Conservation (phyloP, 2,329 filamentous ascomycete genomes). For the Graphiopsis chlorocephala region DNA sequence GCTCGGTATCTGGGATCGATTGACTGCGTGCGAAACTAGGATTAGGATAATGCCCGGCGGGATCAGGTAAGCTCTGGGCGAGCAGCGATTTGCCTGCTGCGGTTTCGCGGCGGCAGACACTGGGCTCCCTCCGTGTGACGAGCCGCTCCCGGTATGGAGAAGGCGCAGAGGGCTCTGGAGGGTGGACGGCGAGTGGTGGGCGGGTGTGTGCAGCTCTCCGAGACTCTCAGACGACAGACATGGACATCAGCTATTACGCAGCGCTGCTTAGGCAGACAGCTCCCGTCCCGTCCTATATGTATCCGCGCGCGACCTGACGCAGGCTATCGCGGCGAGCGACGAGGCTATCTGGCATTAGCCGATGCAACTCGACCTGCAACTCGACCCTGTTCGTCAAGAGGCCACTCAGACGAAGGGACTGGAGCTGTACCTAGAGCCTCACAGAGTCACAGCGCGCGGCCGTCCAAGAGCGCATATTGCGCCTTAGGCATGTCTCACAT, state of each 20-base stretch:
- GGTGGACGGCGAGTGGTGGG: not conserved
- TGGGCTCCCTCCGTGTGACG: conserved; percentile 16
- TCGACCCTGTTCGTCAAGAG: not conserved
- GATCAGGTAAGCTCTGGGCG: conserved; percentile 3
- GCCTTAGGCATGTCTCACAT: conserved; percentile 16
- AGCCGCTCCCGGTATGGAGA: conserved; percentile 4
- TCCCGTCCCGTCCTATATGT: conserved; percentile 6
- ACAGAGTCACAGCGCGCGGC: not conserved
- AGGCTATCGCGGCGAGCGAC: not conserved
- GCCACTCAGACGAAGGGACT: not conserved
- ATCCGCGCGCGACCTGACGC: conserved; percentile 1
- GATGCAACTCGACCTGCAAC: not conserved
- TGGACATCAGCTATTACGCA: not conserved
- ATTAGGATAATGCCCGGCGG: not conserved
- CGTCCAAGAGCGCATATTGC: not conserved
- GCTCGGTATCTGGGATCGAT: not conserved
- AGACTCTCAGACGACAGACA: not conserved
- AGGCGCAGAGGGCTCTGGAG: not conserved
- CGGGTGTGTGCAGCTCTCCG: not conserved
- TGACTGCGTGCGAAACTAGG: conserved; percentile 8
- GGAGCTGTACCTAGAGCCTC: too few relatives aligned
- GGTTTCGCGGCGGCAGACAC: not conserved
- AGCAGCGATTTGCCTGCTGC: not conserved
- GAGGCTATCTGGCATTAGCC: conserved; percentile 15
- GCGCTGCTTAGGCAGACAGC: not conserved